Base-by-base conservation (phyloP, 2,329 filamentous ascomycete genomes). In the Penicillium concentricum region DNA sequence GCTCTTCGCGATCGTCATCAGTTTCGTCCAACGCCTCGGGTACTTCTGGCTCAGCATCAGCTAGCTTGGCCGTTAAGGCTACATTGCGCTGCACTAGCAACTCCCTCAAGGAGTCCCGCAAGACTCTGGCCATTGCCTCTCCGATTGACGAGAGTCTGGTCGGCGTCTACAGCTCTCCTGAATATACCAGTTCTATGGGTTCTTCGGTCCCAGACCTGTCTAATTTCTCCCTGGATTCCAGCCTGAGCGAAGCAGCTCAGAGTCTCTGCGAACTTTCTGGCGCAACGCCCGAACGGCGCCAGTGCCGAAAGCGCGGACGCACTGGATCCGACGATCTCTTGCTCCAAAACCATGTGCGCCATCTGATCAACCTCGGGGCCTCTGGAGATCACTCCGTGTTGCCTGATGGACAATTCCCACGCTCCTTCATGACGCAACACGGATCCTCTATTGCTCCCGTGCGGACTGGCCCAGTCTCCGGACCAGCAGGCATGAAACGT, bases 1-100 rank as follows among this genome's bases (percentile, higher is more conserved):
- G 75, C 63, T 75, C 71, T 70, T 84, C 81, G 74, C 81, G 82
- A 70, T 84, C 77, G 18, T 78, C 76, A 5, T 78, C 76, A 4
- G 73, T 78, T 46, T 78, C 76, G 5, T 79, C 77, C n/a, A 74
- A 65, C 51, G 68, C 74, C 16, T 77, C 74, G 20, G 70, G 65
- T 34, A 64, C 65, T 42, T 66, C 64, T 59, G 68, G 64, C 50
- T 60, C 66, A 39, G 60, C 62, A 18, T 60, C 71, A 43, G 66
- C 73, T 56, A 70, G 72, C 15, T 56, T 76, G 61, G 73, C 74
- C n/a, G 67, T 73, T 45, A 72, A 72, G 65, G 72, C 75, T n/a
- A 73, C 74, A 46, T 65, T 75, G 59, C 74, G 74, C 41, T 72
- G 70, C 62, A 73, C 73, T 16, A 74, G 67, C 54, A 73, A 72